Percentiles rank a stretch among this genome's conserved stretches.
Conservation (phyloP, 257 asterid species). For the Solanum pinnatisectum region DNA sequence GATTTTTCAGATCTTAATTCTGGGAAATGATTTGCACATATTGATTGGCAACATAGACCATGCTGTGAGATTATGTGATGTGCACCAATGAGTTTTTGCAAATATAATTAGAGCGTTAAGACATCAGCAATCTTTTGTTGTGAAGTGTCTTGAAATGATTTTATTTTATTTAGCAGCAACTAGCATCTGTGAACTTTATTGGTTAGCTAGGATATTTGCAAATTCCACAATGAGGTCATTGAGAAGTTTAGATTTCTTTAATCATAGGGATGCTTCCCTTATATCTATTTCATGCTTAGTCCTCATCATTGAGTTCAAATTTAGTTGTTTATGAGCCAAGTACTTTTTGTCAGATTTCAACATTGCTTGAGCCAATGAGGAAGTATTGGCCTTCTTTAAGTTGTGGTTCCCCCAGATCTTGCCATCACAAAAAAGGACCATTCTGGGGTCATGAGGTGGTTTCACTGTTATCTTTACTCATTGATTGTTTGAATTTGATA, state of each 20-base stretch:
- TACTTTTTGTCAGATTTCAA: conserved; percentile 32
- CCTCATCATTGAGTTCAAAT: background rate
- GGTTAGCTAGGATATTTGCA: background rate
- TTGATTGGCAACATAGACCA: background rate
- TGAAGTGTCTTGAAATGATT: background rate
- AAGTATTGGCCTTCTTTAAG: conserved; percentile 80
- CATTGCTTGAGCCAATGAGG: conserved; percentile 42
- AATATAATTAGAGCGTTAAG: background rate
- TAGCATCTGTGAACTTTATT: background rate
- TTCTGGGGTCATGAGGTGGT: conserved; percentile 97
- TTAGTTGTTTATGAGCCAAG: background rate
- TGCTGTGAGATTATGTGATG: background rate
- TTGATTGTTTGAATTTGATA: conserved; percentile 4
- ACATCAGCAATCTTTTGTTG: background rate
- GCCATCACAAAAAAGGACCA: conserved; percentile 71
- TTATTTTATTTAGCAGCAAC: background rate
- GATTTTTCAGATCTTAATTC: background rate
- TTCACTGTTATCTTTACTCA: background rate
- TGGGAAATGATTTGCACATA: background rate
- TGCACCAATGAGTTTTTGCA: background rate
- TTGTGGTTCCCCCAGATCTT: conserved; percentile 52
- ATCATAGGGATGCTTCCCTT: background rate
- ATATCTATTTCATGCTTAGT: conserved; percentile 1
- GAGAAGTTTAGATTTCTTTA: background rate
- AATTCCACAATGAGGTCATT: background rate